Evolutionary conservation across 352 stramenopile genomes (phyloP), one percentile per base, ranked within the genome.

Genomic region (Phytophthora tubulina): DNA sequence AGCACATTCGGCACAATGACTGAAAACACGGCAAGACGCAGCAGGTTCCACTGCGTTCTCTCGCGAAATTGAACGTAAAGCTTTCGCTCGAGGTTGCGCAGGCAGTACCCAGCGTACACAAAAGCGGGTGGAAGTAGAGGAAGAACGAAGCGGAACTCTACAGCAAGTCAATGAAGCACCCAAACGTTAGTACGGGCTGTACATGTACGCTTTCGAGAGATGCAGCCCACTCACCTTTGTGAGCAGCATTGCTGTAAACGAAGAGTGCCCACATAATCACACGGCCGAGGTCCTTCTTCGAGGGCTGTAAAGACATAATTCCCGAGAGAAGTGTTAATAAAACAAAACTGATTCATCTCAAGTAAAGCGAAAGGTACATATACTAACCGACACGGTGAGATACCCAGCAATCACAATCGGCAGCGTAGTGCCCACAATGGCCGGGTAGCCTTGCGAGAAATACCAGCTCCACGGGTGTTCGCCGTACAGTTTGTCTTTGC

Each of bases 121-220:
- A 93, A 83, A 5, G 83, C 79, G 10, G 84, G 80, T 6, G 88
- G 86, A 3, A 97, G 70, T 13, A 97, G 56, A 5, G 90, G 90
- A 14, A 97, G 68, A n/a, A 95, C 78, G 51, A 97, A 97, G 21
- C 90, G 89, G 31, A 96, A 93, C 49, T 97, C 90, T 94, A 35
- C 44, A 45, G 49, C 9, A 64, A 53, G 21, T 13, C 13, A 33
- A 39, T 45, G 38, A 55, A 51, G 31, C 5, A 41, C 27, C 21
- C 11, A 31, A 45, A 2, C 52, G 32, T 75, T 58, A 67, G 36
- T 11, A 21, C 17, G 1, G 15, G 14, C 2, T 32, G 17, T 17
- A 44, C 32, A 11, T 31, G 33, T 42, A 44, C 15, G 10, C n/a
- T 27, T 27, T 27, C 21, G 21, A 27, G 21, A 15, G 5, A 45